phyloP scores from a whole-genome alignment of 257 asterid genomes.

The Salvia rosmarinus region DNA sequence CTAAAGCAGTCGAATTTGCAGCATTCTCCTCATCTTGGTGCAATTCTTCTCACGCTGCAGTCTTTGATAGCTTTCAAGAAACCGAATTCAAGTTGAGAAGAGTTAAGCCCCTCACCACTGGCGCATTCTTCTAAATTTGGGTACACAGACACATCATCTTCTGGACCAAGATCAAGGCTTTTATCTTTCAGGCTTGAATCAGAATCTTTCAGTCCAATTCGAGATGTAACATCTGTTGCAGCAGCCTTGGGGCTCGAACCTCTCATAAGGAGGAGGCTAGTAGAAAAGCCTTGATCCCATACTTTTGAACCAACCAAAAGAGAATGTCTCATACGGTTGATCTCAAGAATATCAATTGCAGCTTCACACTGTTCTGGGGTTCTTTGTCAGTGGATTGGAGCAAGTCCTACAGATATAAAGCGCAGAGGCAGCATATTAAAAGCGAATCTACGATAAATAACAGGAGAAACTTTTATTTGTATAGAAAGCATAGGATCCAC shows the following conservation, averaged over 20 bases:
- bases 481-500: neutral
- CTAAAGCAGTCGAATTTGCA: slow-evolving; percentile 42
- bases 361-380: slow-evolving; percentile 37
- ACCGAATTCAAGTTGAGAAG: slow-evolving; percentile 28
- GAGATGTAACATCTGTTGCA: slow-evolving; percentile 40
- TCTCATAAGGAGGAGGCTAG: slow-evolving; percentile 61
- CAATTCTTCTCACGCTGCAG: slow-evolving; percentile 30
- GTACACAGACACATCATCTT: slow-evolving; percentile 42
- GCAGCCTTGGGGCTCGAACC: slow-evolving; percentile 46
- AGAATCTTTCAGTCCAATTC: slow-evolving; percentile 37
- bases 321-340: slow-evolving; percentile 74
- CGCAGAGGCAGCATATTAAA: neutral
- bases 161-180: slow-evolving; percentile 39
- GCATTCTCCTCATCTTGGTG: slow-evolving; percentile 33
- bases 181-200: slow-evolving; percentile 38
- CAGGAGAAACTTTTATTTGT: neutral
- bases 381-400: slow-evolving; percentile 50
- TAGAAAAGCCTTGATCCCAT: slow-evolving; percentile 71
- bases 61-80: slow-evolving; percentile 28
- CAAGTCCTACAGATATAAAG: slow-evolving; percentile 46
- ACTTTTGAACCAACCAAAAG: slow-evolving; percentile 63
- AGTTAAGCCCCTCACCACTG: slow-evolving; percentile 35
- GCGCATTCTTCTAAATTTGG: slow-evolving; percentile 40
- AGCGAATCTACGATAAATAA: neutral
- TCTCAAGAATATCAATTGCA: slow-evolving; percentile 69